Evolutionary conservation across 148 eudicot species (phyloP).

Genomic region (Spergularia marina): DNA sequence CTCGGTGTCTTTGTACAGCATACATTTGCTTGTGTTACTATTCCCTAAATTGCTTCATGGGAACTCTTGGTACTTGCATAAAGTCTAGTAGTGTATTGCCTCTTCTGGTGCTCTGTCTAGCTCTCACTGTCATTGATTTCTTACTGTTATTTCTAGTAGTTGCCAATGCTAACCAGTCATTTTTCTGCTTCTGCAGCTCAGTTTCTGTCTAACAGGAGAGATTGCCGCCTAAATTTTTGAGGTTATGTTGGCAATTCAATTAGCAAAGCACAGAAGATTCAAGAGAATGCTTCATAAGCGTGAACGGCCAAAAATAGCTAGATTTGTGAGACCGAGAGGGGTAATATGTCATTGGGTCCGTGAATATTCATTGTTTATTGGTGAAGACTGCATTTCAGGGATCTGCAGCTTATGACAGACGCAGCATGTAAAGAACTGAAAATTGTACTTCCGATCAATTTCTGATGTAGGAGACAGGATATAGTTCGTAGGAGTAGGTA

Average conservation of each 20-base stretch:
- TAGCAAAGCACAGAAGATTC: neutral
- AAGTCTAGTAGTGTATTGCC: neutral
- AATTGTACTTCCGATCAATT: neutral
- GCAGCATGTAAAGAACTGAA: conserved; percentile 1
- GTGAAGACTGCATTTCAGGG: conserved; percentile 8
- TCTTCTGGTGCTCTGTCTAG: neutral
- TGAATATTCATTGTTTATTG: conserved; percentile 11
- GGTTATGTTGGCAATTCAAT: conserved; percentile 10
- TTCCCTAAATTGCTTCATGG: neutral
- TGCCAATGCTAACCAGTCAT: conserved; percentile 7
- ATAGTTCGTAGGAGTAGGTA: neutral
- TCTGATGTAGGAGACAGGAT: neutral
- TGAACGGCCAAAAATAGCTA: neutral
- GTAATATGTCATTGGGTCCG: neutral
- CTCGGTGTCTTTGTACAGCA: neutral
- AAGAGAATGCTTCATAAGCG: neutral
- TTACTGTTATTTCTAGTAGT: neutral
- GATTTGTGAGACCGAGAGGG: neutral
- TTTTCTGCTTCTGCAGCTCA: conserved; percentile 11
- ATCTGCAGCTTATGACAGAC: conserved; percentile 2
- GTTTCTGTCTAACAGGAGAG: neutral
- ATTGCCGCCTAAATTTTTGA: neutral
- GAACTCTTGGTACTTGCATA: neutral
- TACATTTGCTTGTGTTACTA: neutral
- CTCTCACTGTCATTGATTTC: neutral